Evolutionary conservation across 805 yeast species (phyloP), one percentile per base, ranked within the genome.

Genomic region (Blastobotrys muscicola): DNA sequence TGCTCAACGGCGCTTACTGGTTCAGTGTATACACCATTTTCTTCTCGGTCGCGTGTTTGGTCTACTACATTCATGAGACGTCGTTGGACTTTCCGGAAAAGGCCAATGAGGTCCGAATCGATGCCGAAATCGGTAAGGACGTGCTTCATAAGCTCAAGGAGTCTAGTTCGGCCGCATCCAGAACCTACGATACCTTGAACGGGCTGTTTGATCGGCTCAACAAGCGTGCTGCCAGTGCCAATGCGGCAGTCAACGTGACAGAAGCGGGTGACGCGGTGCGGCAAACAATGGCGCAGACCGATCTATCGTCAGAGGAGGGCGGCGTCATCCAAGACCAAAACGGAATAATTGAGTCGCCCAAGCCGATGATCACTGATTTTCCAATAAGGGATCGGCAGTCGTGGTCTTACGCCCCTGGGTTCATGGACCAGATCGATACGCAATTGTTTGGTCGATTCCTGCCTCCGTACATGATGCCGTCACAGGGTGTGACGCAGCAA

Each of bases 1-100:
- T 85, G 60, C 66, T 87, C 33, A 76, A 80, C 50, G 95, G 95
- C 0, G 83, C 92, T 2, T 89, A 87, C 57, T 86, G 95, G 95
- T 87, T 85, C 57, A 79, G 92, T 5, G 82, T 84, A 56, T 87
- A 87, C 60, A 85, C 95, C 0, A 81, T 87, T 4, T 87, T 86
- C 59, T 85, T 85, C 63, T 80, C 94, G 2, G 86, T 86, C 47
- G 94, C 95, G 0, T 83, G 94, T 56, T 68, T 86, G 53, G 82
- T 85, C 12, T 85, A 81, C 55, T 85, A 86, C 58, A 82, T 76
- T 45, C 90, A 84, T 60, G 76, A 70, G 45, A 65, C 62, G 45
- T 56, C 60, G 45, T 42, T 53, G 38, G 49, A 50, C 44, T 47
- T 57, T 42, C 47, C 53, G 43, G 50, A 60, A 42, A 47, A 48